Percentiles rank a stretch among this genome's conserved stretches.
Evolutionary conservation across 192 early-diverging fungal species (phyloP).

Genomic region (Coemansia sp.): DNA sequence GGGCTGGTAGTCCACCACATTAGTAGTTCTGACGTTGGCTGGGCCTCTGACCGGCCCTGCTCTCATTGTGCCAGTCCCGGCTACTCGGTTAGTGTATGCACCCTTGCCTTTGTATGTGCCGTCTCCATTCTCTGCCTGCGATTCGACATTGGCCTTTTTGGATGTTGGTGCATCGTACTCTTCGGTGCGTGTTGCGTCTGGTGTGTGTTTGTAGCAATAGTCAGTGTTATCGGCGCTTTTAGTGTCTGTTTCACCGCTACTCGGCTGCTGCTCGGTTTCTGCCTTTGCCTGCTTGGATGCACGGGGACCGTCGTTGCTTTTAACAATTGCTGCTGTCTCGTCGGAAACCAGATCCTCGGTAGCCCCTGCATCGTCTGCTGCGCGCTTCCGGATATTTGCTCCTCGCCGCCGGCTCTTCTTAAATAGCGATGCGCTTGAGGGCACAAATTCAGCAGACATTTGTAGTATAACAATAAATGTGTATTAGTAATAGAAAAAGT

Average conservation of each 20-base stretch:
- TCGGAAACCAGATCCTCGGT: constrained; percentile 28
- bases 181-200: constrained; percentile 44
- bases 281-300: constrained; percentile 54
- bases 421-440: constrained; percentile 14
- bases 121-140: constrained; percentile 46
- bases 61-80: constrained; percentile 61
- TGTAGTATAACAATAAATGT: background rate
- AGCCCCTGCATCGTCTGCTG: constrained; percentile 23
- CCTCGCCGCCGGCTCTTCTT: constrained; percentile 54
- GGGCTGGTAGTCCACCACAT: constrained; percentile 89
- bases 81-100: constrained; percentile 67
- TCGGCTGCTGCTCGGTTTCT: constrained; percentile 2
- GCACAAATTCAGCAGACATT: constrained; percentile 11
- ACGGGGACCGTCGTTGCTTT: constrained; percentile 41
- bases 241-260: constrained; percentile 37
- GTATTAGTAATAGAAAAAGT: background rate
- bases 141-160: background rate
- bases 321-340: constrained; percentile 22
- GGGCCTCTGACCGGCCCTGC: constrained; percentile 45
- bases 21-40: constrained; percentile 43
- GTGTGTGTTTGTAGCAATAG: constrained; percentile 32
- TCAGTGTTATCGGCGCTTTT: constrained; percentile 11
- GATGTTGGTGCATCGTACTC: constrained; percentile 37
- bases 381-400: constrained; percentile 44
- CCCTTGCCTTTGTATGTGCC: constrained; percentile 67